Percentiles rank a stretch among this genome's conserved stretches.
Conservation (phyloP, 129 eudicot genomes). For the Artemisia argyi region DNA sequence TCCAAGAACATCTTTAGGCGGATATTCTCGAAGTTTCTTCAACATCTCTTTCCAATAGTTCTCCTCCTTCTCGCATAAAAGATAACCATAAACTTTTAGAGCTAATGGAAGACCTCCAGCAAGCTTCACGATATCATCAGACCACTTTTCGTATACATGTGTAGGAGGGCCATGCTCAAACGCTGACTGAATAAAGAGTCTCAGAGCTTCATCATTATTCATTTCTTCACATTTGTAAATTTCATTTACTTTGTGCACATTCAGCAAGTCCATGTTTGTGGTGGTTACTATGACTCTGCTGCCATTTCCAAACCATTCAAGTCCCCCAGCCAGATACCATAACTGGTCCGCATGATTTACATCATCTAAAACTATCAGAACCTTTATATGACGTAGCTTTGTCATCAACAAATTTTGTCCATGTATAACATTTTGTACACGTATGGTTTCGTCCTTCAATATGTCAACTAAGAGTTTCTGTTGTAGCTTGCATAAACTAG, state of each 20-base stretch:
- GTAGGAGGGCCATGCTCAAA: neutral
- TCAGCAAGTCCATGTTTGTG: slow-evolving; percentile 8
- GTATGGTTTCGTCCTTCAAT: neutral
- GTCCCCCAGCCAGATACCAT: slow-evolving; percentile 16
- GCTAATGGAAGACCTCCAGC: no score
- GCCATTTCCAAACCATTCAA: slow-evolving; percentile 28
- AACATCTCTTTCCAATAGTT: no score
- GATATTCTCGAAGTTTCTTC: no score
- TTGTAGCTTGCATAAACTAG: slow-evolving; percentile 1
- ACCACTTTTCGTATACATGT: no score
- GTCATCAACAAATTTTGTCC: slow-evolving; percentile 9
- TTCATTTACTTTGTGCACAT: neutral
- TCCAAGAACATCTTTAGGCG: no score
- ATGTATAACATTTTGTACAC: neutral
- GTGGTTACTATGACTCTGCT: slow-evolving; percentile 24
- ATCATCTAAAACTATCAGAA: slow-evolving; percentile 20
- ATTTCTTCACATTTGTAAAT: slow-evolving; percentile 14
- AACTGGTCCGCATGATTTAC: slow-evolving; percentile 23
- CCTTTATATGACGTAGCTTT: slow-evolving; percentile 18
- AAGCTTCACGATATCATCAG: no score
- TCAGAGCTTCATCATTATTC: neutral
- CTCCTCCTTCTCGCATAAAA: no score
- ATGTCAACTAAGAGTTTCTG: neutral
- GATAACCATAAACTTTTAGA: no score
- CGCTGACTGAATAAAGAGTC: slow-evolving; percentile 18